Conservation (phyloP, 148 eudicot species). For the Selenicereus undatus region DNA sequence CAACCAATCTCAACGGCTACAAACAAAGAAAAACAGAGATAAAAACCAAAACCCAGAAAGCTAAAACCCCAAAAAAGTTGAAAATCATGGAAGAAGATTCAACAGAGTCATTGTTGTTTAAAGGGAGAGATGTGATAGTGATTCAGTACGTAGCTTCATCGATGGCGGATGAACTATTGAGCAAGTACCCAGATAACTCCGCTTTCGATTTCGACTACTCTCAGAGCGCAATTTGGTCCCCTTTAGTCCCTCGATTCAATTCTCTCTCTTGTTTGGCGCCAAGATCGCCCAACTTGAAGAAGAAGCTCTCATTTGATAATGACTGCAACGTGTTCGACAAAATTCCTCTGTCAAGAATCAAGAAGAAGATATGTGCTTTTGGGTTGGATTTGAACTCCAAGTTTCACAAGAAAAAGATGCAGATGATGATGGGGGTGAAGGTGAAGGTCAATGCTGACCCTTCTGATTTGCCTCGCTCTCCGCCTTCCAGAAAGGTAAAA, state of each 20-base stretch:
- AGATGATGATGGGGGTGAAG: not conserved
- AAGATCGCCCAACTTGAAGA: conserved; percentile 25
- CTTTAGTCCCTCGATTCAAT: conserved; percentile 44
- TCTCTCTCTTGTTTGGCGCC: conserved; percentile 22
- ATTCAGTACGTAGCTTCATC: conserved; percentile 47
- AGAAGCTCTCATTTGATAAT: conserved; percentile 37
- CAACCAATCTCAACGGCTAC: conserved; percentile 28
- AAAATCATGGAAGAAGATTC: conserved; percentile 23
- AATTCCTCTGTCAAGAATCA: conserved; percentile 23
- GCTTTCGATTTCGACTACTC: conserved; percentile 74
- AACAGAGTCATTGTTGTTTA: not conserved
- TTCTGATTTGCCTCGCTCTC: conserved; percentile 20
- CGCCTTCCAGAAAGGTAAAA: conserved; percentile 29
- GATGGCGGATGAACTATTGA: conserved; percentile 45
- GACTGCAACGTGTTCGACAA: conserved; percentile 23
- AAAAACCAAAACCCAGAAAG: not conserved
- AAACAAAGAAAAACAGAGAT: not conserved
- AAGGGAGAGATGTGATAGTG: conserved; percentile 36
- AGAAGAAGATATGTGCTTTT: conserved; percentile 28
- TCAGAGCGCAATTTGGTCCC: conserved; percentile 90
- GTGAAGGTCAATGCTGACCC: conserved; percentile 11
- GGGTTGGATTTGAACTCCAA: conserved; percentile 26
- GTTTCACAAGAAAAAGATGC: conserved; percentile 17
- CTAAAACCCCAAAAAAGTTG: not conserved
- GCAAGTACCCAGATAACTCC: conserved; percentile 67